These are phyloP conservation scores for Moesziomyces sp. DNA, from an alignment of 1,284 basidiomycete species.

Conservation along the genomic window DNA sequence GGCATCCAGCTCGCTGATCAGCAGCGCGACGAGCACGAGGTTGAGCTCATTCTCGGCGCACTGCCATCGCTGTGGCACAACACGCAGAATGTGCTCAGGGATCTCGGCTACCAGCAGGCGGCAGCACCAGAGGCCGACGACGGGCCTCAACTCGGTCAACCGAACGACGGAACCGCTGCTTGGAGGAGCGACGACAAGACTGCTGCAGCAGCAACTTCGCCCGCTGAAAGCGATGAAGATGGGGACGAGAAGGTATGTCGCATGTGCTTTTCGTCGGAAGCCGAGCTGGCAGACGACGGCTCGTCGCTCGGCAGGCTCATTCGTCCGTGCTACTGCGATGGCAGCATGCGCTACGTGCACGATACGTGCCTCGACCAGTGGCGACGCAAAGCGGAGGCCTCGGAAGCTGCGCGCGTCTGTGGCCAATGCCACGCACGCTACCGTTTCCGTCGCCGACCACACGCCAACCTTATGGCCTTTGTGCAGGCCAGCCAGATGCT, in stretches of 20 bases:
- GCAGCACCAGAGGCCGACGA: constrained; percentile 1
- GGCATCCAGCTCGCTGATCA: constrained; percentile 10
- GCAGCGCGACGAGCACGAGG: constrained; percentile 35
- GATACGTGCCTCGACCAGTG: constrained; percentile 40
- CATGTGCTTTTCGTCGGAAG: constrained; percentile 39
- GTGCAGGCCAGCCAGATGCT: constrained; percentile 39
- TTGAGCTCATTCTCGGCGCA: constrained; percentile 42
- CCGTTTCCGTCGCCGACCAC: constrained; percentile 23
- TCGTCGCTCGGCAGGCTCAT: constrained; percentile 33
- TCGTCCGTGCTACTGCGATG: constrained; percentile 41
- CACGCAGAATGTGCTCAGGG: constrained; percentile 39
- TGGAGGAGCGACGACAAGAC: not conserved
- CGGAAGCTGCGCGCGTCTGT: constrained; percentile 33
- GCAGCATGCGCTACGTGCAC: constrained; percentile 49
- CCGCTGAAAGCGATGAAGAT: not conserved
- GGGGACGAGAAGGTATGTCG: constrained; percentile 39
- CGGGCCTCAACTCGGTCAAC: not conserved
- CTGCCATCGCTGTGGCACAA: constrained; percentile 38
- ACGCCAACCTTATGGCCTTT: constrained; percentile 33
- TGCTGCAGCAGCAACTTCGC: not conserved
- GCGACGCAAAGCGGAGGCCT: constrained; percentile 25
- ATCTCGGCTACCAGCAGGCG: constrained; percentile 25
- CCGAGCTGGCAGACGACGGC: constrained; percentile 43
- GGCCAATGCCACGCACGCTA: constrained; percentile 41
- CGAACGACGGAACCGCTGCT: not conserved